Evolutionary conservation across 768 basidiomycete species (phyloP), one percentile per base, ranked within the genome.

Genomic region (Guyanaporus albipodus): DNA sequence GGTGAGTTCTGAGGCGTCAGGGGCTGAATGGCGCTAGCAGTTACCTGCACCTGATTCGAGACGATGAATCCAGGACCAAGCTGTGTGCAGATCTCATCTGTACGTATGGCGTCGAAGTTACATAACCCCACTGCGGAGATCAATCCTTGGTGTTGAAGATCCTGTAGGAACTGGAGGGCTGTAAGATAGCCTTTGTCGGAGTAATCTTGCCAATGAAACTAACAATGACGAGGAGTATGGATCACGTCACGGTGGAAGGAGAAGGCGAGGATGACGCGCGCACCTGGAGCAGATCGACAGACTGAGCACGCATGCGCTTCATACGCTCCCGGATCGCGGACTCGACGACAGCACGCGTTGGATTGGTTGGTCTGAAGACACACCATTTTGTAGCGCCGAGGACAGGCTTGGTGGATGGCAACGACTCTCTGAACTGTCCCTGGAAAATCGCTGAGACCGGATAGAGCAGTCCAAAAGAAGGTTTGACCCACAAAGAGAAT

Each of bases 311-410:
- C 80, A 85, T 87, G 29, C 85, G 81, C 21, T 74, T 72, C 67
- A 85, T 74, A 40, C 88, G 80, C 56, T 91, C 86, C 49, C 75
- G 73, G 12, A 91, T 74, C 9, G 78, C 83, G 8, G 74, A 74
- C 54, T 81, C 73, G 39, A 89, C 85, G 42, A 74, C 64, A 24
- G 71, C 63, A 7, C 77, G 78, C 4, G 84, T 75, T 2, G 78
- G 70, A 12, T 65, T 65, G 14, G 72, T 69, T 23, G 69, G 67
- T 47, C 76, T 73, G 70, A 91, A 91, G 12, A 88, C 78, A 62
- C 88, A 91, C 87, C 87, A 92, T 61, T 92, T 92, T 3, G 91
- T 92, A 2, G 84, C 87, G 34, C 87, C 85, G 21, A 91, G 51
- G 9, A 86, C 73, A 4, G 65, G 56, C 29, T 69, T 59, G 23